Evolutionary conservation across 208 protist genomes (phyloP).

Genomic region (Crithidia bombi): DNA sequence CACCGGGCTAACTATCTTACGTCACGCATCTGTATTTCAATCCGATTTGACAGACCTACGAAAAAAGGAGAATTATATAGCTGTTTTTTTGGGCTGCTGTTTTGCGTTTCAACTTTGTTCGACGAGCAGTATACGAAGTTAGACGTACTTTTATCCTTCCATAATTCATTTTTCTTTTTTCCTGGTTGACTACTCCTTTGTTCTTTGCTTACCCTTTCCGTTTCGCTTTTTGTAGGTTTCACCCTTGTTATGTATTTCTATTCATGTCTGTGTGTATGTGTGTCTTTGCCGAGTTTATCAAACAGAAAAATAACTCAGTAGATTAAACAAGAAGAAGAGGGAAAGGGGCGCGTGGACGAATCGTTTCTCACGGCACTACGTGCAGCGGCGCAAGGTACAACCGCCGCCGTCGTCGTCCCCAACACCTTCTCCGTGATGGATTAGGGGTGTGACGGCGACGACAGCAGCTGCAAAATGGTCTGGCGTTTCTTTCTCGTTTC

Average conservation of each 20-base stretch:
- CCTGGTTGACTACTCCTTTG: neutral
- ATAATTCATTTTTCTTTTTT: constrained; percentile 2
- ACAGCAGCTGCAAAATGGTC: too few species aligned
- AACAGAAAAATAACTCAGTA: too few species aligned
- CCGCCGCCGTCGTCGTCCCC: too few species aligned
- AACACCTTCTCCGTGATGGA: neutral
- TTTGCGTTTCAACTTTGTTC: neutral
- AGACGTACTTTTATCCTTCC: neutral
- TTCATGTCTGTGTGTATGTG: too few species aligned
- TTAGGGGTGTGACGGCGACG: neutral
- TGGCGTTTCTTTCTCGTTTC: too few species aligned
- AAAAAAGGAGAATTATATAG: neutral
- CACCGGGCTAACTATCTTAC: neutral
- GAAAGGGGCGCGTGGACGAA: too few species aligned
- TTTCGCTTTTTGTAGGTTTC: too few species aligned
- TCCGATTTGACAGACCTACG: too few species aligned
- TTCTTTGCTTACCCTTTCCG: too few species aligned
- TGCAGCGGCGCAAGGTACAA: neutral
- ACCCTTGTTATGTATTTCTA: too few species aligned
- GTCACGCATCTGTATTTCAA: neutral
- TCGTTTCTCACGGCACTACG: neutral
- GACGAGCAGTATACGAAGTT: neutral
- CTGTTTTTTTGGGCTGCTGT: neutral
- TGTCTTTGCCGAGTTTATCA: too few species aligned
- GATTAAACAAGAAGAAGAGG: too few species aligned